phyloP scores from a whole-genome alignment of 2,329 filamentous ascomycete species.

The Xylaria sp. region DNA sequence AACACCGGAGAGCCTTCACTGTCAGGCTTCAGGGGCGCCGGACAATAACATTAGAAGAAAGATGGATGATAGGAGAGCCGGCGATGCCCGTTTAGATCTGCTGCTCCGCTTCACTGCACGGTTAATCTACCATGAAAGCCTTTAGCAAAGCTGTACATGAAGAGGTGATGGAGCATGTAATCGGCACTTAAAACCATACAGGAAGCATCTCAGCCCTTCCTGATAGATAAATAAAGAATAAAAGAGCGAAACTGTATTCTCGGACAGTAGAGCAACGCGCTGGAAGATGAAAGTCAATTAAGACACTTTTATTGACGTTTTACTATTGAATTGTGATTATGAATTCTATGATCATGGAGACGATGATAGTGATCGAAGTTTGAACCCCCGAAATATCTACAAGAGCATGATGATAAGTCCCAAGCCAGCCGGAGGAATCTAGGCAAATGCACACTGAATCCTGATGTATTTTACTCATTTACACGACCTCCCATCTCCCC shows the following conservation, averaged over 20 bases:
- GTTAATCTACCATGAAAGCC: background rate
- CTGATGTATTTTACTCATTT: background rate
- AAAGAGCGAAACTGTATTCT: conserved; percentile 2
- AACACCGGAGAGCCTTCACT: background rate
- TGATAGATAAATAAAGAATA: conserved; percentile 23
- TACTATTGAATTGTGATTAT: background rate
- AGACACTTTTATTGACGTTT: background rate
- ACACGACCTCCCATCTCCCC: conserved; percentile 77
- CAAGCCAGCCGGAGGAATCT: background rate
- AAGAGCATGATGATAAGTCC: no score
- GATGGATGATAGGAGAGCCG: background rate
- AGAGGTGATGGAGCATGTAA: background rate
- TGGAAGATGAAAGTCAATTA: no score
- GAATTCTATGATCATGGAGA: no score
- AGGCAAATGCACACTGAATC: background rate
- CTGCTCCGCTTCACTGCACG: background rate
- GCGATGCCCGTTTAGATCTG: background rate
- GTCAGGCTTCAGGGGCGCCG: background rate
- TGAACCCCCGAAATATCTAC: no score
- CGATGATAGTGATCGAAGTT: no score
- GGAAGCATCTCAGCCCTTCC: background rate
- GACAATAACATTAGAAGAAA: background rate
- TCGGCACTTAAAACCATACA: conserved; percentile 1
- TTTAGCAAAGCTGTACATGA: background rate
- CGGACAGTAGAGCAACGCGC: background rate